Evolutionary conservation across 805 yeast species (phyloP), one percentile per base, ranked within the genome.

Genomic region (Spathaspora sp.): DNA sequence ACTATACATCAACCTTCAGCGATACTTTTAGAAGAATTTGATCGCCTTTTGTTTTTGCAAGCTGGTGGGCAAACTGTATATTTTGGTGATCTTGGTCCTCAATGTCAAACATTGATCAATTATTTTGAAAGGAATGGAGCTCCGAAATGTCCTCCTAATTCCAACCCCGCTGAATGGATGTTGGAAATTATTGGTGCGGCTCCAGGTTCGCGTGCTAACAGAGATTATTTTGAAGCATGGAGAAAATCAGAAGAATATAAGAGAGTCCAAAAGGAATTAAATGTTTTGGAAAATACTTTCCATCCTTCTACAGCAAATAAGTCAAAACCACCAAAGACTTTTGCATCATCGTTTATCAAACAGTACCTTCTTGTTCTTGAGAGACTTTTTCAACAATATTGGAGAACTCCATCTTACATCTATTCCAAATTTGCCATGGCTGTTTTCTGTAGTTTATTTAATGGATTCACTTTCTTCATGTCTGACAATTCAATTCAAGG

Each of bases 1-100:
- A 86, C 93, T 14, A 86, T 87, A 56, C 92, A 86, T 68, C 93
- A 87, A 67, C 93, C 94, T 58, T 86, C 93, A 7, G 89, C 93
- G 47, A 76, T 84, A 52, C 70, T 87, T 61, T 73, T 87, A 69
- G 79, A 85, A 63, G 87, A 84, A 59, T 87, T 88, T 63, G 94
- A 88, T 63, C 78, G 89, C 59, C 72, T 88, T 58, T 69, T 87
- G 56, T 82, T 87, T 60, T 73, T 87, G 64, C 84, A 83, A 49
- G 76, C 70, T 50, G 92, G 92, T 62, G 93, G 92, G 64, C 68
- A 79, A 60, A 85, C 91, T 9, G 87, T 84, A 38, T 87, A 86
- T 68, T 86, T 86, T 65, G 93, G 92, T 54, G 87, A 85, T 47
- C 70, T 85, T 54, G 92, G 93, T 50, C 66, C 76, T 38, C 78